Base-by-base conservation (phyloP, 768 basidiomycete genomes). In the Mycena latifolia region DNA sequence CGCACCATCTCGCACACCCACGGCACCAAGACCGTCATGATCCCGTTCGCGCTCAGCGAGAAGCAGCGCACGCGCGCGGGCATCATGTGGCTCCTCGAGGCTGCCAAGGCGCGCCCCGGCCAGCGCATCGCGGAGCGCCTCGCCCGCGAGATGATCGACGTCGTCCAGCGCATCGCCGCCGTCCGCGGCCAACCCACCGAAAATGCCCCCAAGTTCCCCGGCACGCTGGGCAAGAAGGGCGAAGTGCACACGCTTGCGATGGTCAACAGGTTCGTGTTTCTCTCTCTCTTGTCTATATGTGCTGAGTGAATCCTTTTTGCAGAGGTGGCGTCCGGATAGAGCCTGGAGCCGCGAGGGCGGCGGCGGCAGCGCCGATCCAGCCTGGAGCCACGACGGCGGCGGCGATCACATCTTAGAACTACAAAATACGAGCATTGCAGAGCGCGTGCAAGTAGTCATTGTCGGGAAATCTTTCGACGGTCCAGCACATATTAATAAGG, bases 41-140 rank as follows among this genome's bases (percentile, higher is more conserved):
- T 84, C 43, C 95, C 96, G 0, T 79, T 88, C 15, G 88, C 94
- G 1, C 81, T 98, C 61, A 89, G 83, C 56, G 94, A 95, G 79
- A 88, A 92, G 74, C 94, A 96, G 79, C 84, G 95, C 37, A 86
- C 88, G 48, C 84, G 87, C 35, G 85, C 81, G 52, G 95, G 89
- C 4, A 82, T 97, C 39, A 74, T 82, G 65, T 93, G 91, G 86
- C 89, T 98, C 18, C 69, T 94, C 48, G 79, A 88, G 7, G 89
- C 87, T 15, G 86, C 87, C 65, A 83, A 90, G 63, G 80, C 78
- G 60, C 83, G 84, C 45, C 75, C 84, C 0, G 92, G 90, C 25
- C 84, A 84, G 54, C 85, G 80, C 0, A 66, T 91, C 9, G 88
- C 89, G 68, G 88, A 92, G 72, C 81, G 95, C 64, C 76, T 97